A percentile compares a stretch with the other conserved stretches of the same genome.
phyloP scores from a whole-genome alignment of 116 monocot species.

The Thalassia testudinum region DNA sequence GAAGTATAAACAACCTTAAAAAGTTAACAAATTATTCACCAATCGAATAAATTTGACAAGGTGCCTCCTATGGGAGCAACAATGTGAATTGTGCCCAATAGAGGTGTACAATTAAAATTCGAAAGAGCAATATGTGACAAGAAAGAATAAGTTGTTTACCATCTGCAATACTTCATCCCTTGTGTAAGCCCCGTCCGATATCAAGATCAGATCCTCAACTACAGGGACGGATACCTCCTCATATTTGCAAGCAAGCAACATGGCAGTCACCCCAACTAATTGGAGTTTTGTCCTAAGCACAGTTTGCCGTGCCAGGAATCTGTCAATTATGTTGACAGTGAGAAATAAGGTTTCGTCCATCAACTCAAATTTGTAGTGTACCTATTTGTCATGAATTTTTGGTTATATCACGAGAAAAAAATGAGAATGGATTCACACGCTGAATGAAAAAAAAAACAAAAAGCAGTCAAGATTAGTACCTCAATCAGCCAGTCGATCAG shows the following conservation, averaged over 20 bases:
- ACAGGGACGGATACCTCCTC: conserved; percentile 80
- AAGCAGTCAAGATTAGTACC: conserved; percentile 12
- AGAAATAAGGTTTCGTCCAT: conserved; percentile 87
- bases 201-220: conserved; percentile 69
- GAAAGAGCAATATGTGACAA: not conserved
- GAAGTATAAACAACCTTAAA: too few species aligned
- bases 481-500: conserved; percentile 87
- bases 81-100: not conserved
- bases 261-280: conserved; percentile 82
- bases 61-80: too few species aligned
- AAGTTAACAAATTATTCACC: too few species aligned
- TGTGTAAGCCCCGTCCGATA: conserved; percentile 73
- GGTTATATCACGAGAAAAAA: too few species aligned
- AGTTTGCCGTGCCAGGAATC: conserved; percentile 54
- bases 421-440: not conserved
- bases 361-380: conserved; percentile 91
- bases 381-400: conserved; percentile 18
- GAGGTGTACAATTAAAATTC: not conserved
- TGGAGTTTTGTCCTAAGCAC: conserved; percentile 91
- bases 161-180: conserved; percentile 72
- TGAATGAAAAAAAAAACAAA: not conserved
- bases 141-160: conserved; percentile 21
- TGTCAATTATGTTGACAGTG: conserved; percentile 88
- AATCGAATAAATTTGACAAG: too few species aligned
- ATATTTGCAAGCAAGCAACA: conserved; percentile 94